Conservation (phyloP, 2,329 filamentous ascomycete species). For the Clonostachys byssicola region DNA sequence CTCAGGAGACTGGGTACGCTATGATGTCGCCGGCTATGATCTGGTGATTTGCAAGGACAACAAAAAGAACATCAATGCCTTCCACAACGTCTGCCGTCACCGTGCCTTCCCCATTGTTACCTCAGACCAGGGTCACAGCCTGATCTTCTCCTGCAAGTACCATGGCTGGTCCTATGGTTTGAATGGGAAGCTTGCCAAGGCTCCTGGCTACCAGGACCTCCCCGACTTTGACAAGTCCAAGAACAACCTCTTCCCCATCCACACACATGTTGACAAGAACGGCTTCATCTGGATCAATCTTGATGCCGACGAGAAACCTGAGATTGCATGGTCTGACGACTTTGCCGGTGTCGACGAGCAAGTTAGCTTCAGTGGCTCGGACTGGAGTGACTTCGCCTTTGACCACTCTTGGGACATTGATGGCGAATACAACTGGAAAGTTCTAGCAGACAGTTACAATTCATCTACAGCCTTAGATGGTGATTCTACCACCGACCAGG, state of each 20-base stretch:
- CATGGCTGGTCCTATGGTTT: slow-evolving; percentile 61
- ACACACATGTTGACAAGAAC: slow-evolving; percentile 45
- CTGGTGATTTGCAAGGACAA: slow-evolving; percentile 50
- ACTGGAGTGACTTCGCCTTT: slow-evolving; percentile 51
- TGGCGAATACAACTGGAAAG: slow-evolving; percentile 57
- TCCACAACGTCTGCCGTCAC: slow-evolving; percentile 61
- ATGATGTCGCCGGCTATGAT: slow-evolving; percentile 48
- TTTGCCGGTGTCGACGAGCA: slow-evolving; percentile 42
- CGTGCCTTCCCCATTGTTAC: slow-evolving; percentile 55
- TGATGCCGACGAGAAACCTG: slow-evolving; percentile 36
- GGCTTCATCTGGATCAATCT: slow-evolving; percentile 59
- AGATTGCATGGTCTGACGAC: slow-evolving; percentile 47
- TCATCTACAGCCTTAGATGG: slow-evolving; percentile 49
- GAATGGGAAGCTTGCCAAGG: slow-evolving; percentile 53
- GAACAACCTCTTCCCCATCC: slow-evolving; percentile 52
- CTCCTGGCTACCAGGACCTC: slow-evolving; percentile 52
- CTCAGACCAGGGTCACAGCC: slow-evolving; percentile 42
- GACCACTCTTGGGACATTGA: slow-evolving; percentile 55
- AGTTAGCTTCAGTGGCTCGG: slow-evolving; percentile 34
- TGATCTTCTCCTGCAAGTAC: slow-evolving; percentile 54
- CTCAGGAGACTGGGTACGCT: slow-evolving; percentile 52
- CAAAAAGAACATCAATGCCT: slow-evolving; percentile 49
- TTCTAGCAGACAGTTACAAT: slow-evolving; percentile 61
- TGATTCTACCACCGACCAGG: slow-evolving; percentile 40
- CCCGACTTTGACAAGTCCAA: slow-evolving; percentile 50